Evolutionary conservation across 495 filamentous ascomycete genomes (phyloP), one percentile per base, ranked within the genome.

Genomic region (Lophiostoma macrostomum): DNA sequence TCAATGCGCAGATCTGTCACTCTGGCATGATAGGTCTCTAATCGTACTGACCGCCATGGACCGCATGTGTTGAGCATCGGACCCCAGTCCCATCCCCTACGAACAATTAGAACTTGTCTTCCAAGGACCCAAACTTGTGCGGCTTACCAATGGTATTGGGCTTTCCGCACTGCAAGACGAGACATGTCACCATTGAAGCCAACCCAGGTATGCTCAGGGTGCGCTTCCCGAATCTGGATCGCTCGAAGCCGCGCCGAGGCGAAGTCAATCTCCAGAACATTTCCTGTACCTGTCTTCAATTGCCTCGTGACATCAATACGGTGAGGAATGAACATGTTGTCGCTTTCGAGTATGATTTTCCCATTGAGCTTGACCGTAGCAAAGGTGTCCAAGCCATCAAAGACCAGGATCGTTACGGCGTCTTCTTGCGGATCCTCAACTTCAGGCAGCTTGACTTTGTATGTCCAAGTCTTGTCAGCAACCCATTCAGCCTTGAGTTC

Each of bases 321-420:
- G 31, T 71, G 64, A 14, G 68, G 61, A 18, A 70, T 45, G 37
- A 63, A 71, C 69, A 69, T 69, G 54, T 71, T 71, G 40, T 70
- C 67, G 45, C 59, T 67, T 19, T 56, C 52, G 11, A 71, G 59
- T 25, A 71, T 63, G 10, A 39, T 38, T 1, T 64, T 34, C 30
- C 64, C 66, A 61, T 71, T 70, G 39, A 71, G 64, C 44, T 58
- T 67, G 30, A 70, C 67, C 1, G 60, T 70, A 5, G 69, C 69
- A 44, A 66, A 71, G 5, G 69, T 70, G 50, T 71, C 69, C 23
- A 71, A 53, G 22, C 69, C 69, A 54, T 71, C 69, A 47, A 68
- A 67, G 8, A 64, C 69, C 16, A 71, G 49, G 10, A 65, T 61
- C 16, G 53, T 57, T 31, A 58, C 60, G 16, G 49, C 38, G 12